These are phyloP conservation scores for Ailanthus altissimus DNA, from an alignment of 345 rosid genomes.

Conservation along the genomic window DNA sequence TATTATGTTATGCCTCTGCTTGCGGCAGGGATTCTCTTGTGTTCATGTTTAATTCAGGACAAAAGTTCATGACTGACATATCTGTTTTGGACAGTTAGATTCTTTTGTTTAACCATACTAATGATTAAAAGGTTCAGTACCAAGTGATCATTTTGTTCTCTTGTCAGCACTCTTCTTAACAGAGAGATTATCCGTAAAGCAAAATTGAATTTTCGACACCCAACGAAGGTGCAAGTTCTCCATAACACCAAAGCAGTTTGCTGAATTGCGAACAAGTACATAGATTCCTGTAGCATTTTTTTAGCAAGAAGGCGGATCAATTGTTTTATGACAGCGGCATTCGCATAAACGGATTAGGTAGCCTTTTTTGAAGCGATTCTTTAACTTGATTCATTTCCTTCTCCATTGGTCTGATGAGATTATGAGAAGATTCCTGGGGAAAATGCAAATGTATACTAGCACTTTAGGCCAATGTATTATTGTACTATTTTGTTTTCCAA, in stretches of 20 bases:
- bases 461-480: neutral
- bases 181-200: constrained; percentile 60
- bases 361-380: neutral
- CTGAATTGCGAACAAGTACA: neutral
- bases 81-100: too few species aligned
- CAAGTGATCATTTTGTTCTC: neutral
- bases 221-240: neutral
- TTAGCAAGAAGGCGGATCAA: neutral
- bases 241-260: neutral
- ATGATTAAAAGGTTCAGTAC: neutral
- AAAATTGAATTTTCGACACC: constrained; percentile 19
- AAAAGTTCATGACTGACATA: too few species aligned
- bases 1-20: neutral
- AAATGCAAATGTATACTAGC: neutral
- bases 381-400: neutral
- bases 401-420: neutral
- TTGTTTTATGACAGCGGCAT: neutral
- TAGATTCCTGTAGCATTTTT: neutral
- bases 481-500: neutral
- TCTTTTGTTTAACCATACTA: too few species aligned
- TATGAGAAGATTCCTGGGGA: neutral
- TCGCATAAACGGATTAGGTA: neutral
- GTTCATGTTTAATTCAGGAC: neutral
- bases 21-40: neutral
- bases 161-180: constrained; percentile 2